These are phyloP conservation scores for Viridothelium virens DNA, from an alignment of 495 filamentous ascomycete species.

Conservation along the genomic window DNA sequence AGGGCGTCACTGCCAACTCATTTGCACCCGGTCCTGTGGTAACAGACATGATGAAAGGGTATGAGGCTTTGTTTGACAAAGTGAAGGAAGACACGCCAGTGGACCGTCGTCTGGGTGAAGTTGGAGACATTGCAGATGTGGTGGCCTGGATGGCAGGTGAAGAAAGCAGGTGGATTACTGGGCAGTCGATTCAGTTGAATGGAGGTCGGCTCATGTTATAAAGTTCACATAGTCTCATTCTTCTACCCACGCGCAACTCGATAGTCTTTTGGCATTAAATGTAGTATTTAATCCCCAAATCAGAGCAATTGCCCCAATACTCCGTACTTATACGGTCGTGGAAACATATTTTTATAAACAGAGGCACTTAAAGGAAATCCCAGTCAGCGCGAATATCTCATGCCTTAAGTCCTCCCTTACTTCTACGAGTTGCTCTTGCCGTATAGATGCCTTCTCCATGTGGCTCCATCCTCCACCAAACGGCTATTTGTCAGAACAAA, in stretches of 20 bases:
- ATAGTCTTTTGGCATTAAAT: neutral
- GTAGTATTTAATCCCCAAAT: neutral
- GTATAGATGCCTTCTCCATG: no score
- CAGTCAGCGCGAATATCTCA: no score
- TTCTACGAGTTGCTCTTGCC: no score
- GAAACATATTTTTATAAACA: neutral
- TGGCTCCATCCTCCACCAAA: no score
- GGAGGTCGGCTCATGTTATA: conserved; percentile 21
- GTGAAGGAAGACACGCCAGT: conserved; percentile 38
- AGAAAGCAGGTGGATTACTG: conserved; percentile 31
- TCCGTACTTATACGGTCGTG: neutral
- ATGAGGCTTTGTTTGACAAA: conserved; percentile 27
- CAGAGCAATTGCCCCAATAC: neutral
- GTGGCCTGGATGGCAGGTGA: conserved; percentile 31
- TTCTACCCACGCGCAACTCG: no score
- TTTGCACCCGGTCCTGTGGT: conserved; percentile 39
- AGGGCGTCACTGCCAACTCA: conserved; percentile 40
- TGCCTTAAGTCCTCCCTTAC: no score
- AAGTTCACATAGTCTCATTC: neutral
- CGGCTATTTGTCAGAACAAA: no score
- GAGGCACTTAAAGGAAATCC: no score
- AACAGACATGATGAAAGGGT: conserved; percentile 34
- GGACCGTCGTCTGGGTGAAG: conserved; percentile 26
- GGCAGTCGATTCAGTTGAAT: conserved; percentile 30
- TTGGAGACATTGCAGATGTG: conserved; percentile 33